A percentile compares a stretch with the other conserved stretches of the same genome.
Evolutionary conservation across 257 asterid genomes (phyloP).

Genomic region (Vinca minor): DNA sequence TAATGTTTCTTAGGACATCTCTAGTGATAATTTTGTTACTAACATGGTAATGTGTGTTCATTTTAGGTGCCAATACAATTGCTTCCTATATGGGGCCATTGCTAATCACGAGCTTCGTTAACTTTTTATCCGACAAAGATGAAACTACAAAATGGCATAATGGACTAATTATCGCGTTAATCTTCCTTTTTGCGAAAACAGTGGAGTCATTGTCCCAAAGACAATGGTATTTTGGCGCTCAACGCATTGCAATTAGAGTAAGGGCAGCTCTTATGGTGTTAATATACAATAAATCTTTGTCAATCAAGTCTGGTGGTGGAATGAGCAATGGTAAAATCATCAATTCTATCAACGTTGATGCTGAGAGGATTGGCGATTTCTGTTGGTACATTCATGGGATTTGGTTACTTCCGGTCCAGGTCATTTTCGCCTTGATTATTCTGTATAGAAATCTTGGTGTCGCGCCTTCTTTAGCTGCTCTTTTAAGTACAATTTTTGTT

Average conservation of each 20-base stretch:
- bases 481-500: slow-evolving; percentile 54
- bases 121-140: slow-evolving; percentile 47
- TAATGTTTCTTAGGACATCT: too few relatives aligned
- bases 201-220: slow-evolving; percentile 78
- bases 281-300: slow-evolving; percentile 51
- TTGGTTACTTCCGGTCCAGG: slow-evolving; percentile 10
- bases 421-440: slow-evolving; percentile 26
- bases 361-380: slow-evolving; percentile 79
- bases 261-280: slow-evolving; percentile 67
- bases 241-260: slow-evolving; percentile 55
- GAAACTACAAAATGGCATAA: slow-evolving; percentile 37
- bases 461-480: slow-evolving; percentile 65
- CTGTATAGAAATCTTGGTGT: slow-evolving; percentile 61
- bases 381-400: slow-evolving; percentile 63
- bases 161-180: slow-evolving; percentile 53
- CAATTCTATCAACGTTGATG: slow-evolving; percentile 64
- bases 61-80: slow-evolving; percentile 58
- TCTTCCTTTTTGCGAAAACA: slow-evolving; percentile 66
- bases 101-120: slow-evolving; percentile 68
- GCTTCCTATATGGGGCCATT: slow-evolving; percentile 77
- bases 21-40: neutral
- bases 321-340: slow-evolving; percentile 50
- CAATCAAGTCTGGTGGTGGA: slow-evolving; percentile 49
- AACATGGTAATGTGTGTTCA: slow-evolving; percentile 9
- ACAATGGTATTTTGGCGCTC: slow-evolving; percentile 90